Base-by-base conservation (phyloP, 2,329 filamentous ascomycete species). In the Pseudogymnoascus destructans region DNA sequence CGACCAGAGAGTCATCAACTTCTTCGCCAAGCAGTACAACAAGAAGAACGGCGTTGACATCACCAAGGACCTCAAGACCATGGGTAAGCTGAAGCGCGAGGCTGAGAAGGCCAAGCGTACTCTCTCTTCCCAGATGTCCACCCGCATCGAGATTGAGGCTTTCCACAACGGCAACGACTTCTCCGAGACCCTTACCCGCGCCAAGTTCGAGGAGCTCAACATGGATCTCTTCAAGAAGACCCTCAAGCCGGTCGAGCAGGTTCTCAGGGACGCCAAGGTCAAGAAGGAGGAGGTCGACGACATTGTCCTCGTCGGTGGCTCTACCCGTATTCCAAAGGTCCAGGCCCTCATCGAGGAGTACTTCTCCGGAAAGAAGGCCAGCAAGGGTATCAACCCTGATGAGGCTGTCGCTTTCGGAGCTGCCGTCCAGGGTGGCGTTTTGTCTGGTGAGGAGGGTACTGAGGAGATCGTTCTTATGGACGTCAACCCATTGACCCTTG, bases 191-290 rank as follows among this genome's bases (percentile, higher is more conserved):
- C 83, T 98, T 57, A 96, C 92, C 73, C 89, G 92, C 68, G 93
- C 93, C 80, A 97, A 97, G 82, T 97, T 98, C 70, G 93, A 98
- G 78, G 92, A 97, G 77, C 83, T 97, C 69, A 97, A 97, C 87
- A 91, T 91, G 68, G 92, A 97, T 70, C 85, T 97, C 62, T 97
- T 97, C 86, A 95, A 95, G 86, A 95, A 93, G 83, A 97, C 93
- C 60, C 83, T 97, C 65, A 95, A 96, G 84, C 92, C 93, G 60
- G 93, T 97, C 66, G 90, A 97, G 79, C 91, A 96, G 81, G 93
- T 97, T 66, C 82, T 98, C 71, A 95, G 95, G 80, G 93, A 97
- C 68, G 90, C 91, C 73, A 95, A 96, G 81, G 81, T 96, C 69
- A 92, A 92, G 85, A 97, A 96, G 86, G 77, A 75, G 62, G 91